phyloP scores from a whole-genome alignment of 495 filamentous ascomycete species.

The Hypoxylon trugodes region DNA sequence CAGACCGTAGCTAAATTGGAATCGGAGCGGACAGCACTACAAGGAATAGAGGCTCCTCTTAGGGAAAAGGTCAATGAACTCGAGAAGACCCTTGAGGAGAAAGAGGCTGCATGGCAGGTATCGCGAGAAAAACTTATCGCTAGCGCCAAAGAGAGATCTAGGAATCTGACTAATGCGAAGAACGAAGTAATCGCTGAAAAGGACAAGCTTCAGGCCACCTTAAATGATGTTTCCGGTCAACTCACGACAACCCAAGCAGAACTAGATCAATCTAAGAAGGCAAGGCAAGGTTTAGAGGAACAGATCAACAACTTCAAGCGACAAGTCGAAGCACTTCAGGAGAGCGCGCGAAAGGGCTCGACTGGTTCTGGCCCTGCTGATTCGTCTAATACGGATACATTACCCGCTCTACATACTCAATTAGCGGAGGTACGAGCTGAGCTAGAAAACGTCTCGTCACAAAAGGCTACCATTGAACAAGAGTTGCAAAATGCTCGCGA shows the following conservation, averaged over 20 bases:
- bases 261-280: constrained; percentile 47
- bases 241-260: constrained; percentile 50
- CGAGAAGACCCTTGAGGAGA: constrained; percentile 53
- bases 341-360: constrained; percentile 41
- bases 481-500: constrained; percentile 57
- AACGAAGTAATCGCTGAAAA: constrained; percentile 54
- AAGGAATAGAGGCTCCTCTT: constrained; percentile 65
- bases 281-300: constrained; percentile 49
- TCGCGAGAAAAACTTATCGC: constrained; percentile 52
- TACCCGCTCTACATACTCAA: constrained; percentile 41
- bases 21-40: constrained; percentile 74
- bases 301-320: constrained; percentile 46
- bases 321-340: constrained; percentile 47
- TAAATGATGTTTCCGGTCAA: constrained; percentile 45
- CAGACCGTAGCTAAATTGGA: constrained; percentile 67
- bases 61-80: constrained; percentile 61
- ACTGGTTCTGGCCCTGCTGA: constrained; percentile 19
- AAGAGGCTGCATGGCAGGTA: constrained; percentile 54
- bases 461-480: constrained; percentile 50
- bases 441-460: constrained; percentile 50
- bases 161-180: constrained; percentile 50
- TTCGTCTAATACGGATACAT: constrained; percentile 19
- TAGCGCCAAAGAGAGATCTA: constrained; percentile 59
- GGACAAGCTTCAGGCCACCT: constrained; percentile 44
- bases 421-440: constrained; percentile 47